Conservation (phyloP, 2,329 filamentous ascomycete genomes). For the Gremmenia infestans region DNA sequence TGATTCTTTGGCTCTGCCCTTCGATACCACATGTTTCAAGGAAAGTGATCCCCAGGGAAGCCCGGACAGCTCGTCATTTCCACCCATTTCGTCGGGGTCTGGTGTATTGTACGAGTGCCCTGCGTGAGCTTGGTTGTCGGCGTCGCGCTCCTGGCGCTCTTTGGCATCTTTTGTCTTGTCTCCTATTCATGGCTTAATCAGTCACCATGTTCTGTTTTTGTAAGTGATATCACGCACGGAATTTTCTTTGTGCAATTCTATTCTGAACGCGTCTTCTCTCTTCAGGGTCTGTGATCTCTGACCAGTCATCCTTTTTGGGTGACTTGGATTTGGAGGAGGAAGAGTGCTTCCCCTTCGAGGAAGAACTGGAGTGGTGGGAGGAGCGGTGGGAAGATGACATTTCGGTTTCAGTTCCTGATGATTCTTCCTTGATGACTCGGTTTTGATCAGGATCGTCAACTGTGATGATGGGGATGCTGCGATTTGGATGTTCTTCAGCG, state of each 20-base stretch:
- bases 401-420: constrained; percentile 23
- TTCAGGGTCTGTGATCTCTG: constrained; percentile 62
- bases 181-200: constrained; percentile 40
- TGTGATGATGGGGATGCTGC: constrained; percentile 20
- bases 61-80: constrained; percentile 54
- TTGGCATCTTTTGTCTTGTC: constrained; percentile 65
- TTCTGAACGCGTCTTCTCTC: constrained; percentile 73
- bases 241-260: constrained; percentile 69
- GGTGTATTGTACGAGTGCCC: constrained; percentile 60
- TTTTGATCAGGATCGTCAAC: constrained; percentile 24
- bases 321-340: constrained; percentile 36
- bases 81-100: constrained; percentile 49
- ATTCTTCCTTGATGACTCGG: constrained; percentile 16
- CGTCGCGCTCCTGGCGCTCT: constrained; percentile 59
- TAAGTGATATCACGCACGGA: constrained; percentile 48
- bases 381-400: constrained; percentile 30
- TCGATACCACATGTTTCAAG: constrained; percentile 47
- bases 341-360: constrained; percentile 21
- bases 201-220: neutral
- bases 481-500: constrained; percentile 8
- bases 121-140: constrained; percentile 58
- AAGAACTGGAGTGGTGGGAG: constrained; percentile 21
- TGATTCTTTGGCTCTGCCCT: constrained; percentile 40
- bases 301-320: constrained; percentile 57
- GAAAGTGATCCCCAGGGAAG: constrained; percentile 69